A percentile compares a stretch with the other conserved stretches of the same genome.
Evolutionary conservation across 805 yeast genomes (phyloP).

Genomic region (Ogataea naganishii): DNA sequence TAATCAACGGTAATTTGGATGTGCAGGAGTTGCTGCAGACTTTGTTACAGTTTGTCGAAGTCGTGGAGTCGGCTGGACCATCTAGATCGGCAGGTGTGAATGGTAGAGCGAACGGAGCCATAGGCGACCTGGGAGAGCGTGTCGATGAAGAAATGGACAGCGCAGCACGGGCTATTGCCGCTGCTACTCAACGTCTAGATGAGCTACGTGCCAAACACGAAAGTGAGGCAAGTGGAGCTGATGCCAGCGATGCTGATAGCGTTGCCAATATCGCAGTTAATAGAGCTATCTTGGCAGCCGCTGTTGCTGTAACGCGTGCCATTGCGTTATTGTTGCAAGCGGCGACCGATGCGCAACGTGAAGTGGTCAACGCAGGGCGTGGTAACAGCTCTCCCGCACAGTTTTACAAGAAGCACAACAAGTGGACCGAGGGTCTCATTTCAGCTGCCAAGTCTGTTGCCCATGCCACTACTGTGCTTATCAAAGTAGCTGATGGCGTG

Average conservation of each 20-base stretch:
- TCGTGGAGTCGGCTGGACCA: conserved; percentile 32
- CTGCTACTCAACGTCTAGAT: conserved; percentile 54
- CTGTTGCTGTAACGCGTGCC: conserved; percentile 73
- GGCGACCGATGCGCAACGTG: conserved; percentile 74
- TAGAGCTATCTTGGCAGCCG: conserved; percentile 69
- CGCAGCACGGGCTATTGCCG: conserved; percentile 62
- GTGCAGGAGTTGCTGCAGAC: conserved; percentile 65
- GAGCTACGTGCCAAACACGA: conserved; percentile 38
- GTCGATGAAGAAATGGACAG: conserved; percentile 67
- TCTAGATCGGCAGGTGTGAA: conserved; percentile 27
- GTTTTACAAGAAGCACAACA: conserved; percentile 76
- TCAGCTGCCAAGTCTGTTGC: conserved; percentile 88
- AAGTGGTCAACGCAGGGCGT: conserved; percentile 56
- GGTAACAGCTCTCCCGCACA: conserved; percentile 62
- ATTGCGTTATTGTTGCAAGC: conserved; percentile 63
- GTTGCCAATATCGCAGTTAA: conserved; percentile 62
- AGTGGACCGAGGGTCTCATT: conserved; percentile 91
- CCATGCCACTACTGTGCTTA: conserved; percentile 69
- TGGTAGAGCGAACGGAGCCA: conserved; percentile 16
- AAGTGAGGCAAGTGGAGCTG: conserved; percentile 42
- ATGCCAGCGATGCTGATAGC: too few species aligned
- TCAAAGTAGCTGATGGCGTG: conserved; percentile 82
- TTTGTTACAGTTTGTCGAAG: conserved; percentile 46
- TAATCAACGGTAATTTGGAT: conserved; percentile 65
- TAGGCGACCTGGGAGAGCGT: conserved; percentile 55